These are phyloP conservation scores for Globisporangium paroecandrum DNA, from an alignment of 352 stramenopile genomes.

Conservation along the genomic window DNA sequence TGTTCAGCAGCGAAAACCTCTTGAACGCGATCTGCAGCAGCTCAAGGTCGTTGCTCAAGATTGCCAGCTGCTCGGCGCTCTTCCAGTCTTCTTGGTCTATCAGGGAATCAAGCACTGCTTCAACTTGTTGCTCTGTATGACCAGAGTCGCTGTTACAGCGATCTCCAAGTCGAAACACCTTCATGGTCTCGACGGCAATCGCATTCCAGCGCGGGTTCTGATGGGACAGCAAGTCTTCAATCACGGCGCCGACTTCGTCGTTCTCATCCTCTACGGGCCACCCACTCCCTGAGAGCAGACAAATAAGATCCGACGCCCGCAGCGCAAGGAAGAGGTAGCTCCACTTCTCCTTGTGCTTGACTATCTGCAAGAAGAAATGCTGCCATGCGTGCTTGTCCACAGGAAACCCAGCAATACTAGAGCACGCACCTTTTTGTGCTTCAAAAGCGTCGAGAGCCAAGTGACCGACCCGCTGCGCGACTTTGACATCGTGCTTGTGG, in stretches of 20 bases:
- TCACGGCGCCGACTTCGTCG: constrained; percentile 11
- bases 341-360: constrained; percentile 27
- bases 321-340: constrained; percentile 45
- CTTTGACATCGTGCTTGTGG: constrained; percentile 26
- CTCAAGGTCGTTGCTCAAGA: constrained; percentile 18
- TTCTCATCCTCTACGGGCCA: constrained; percentile 10
- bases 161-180: constrained; percentile 26
- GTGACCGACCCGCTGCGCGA: constrained; percentile 48
- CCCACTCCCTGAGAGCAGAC: background rate
- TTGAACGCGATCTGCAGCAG: constrained; percentile 33
- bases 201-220: constrained; percentile 37
- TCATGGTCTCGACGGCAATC: constrained; percentile 45
- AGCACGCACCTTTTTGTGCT: constrained; percentile 9
- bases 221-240: constrained; percentile 29
- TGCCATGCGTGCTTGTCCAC: constrained; percentile 3
- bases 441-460: constrained; percentile 59
- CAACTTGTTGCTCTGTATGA: constrained; percentile 4
- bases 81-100: constrained; percentile 45
- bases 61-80: constrained; percentile 37
- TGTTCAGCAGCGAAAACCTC: constrained; percentile 29
- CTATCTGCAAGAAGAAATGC: constrained; percentile 26
- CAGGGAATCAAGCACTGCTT: constrained; percentile 26
- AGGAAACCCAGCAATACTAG: background rate
- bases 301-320: constrained; percentile 32
- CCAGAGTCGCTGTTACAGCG: background rate